These are phyloP conservation scores for Bondarzewia mesenterica DNA, from an alignment of 1,284 basidiomycete genomes.

Conservation along the genomic window DNA sequence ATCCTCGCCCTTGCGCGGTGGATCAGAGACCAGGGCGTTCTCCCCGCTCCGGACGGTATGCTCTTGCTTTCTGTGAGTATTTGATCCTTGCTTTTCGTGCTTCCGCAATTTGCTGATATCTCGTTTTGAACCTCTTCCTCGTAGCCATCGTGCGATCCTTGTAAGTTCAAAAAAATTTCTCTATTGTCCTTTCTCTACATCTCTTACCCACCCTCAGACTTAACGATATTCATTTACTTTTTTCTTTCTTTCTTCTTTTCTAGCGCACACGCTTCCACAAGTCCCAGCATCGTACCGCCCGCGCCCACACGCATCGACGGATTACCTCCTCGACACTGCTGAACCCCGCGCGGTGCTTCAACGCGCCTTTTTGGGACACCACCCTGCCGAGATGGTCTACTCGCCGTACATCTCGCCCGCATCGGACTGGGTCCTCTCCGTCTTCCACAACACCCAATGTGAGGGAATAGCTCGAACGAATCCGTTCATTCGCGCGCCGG, in stretches of 20 bases:
- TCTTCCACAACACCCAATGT: conserved; percentile 23
- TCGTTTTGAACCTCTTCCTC: too few relatives aligned
- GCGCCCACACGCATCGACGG: conserved; percentile 36
- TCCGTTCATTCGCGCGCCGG: conserved; percentile 21
- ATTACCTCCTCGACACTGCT: conserved; percentile 45
- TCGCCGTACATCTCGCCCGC: conserved; percentile 44
- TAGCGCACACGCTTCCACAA: conserved; percentile 39
- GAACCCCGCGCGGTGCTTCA: conserved; percentile 42
- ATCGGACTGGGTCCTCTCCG: conserved; percentile 30
- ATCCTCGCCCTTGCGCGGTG: conserved; percentile 48
- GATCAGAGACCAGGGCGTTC: conserved; percentile 37
- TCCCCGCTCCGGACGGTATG: conserved; percentile 36
- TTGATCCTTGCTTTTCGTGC: too few relatives aligned
- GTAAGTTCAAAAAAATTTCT: too few relatives aligned
- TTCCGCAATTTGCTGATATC: background rate
- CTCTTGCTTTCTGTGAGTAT: conserved; percentile 32
- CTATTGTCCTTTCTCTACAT: too few relatives aligned
- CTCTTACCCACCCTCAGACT: too few relatives aligned
- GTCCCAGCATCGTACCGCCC: conserved; percentile 39
- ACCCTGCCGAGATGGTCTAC: conserved; percentile 37
- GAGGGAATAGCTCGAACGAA: conserved; percentile 18
- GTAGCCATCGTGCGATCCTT: conserved; percentile 22
- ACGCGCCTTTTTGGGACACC: conserved; percentile 38
- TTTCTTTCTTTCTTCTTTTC: too few relatives aligned
- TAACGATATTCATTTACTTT: too few relatives aligned